Evolutionary conservation across 768 basidiomycete species (phyloP).

Genomic region (Pleurotus sapidus): DNA sequence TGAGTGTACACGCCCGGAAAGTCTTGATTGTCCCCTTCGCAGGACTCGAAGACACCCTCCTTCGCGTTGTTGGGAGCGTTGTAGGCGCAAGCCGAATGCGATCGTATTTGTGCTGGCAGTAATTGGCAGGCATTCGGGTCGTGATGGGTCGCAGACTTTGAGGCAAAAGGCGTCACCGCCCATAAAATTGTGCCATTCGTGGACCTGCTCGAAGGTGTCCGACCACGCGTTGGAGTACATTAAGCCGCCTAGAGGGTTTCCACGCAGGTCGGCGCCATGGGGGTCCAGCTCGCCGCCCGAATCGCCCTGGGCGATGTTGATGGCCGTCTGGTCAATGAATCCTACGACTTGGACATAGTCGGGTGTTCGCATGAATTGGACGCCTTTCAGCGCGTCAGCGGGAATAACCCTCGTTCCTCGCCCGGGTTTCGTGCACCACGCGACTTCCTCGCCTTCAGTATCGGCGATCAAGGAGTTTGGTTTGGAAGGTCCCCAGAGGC

Average conservation of each 20-base stretch:
- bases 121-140: conserved; percentile 34
- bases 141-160: conserved; percentile 54
- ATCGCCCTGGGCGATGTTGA: conserved; percentile 49
- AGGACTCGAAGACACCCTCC: conserved; percentile 34
- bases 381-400: conserved; percentile 48
- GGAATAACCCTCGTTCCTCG: conserved; percentile 67
- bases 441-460: conserved; percentile 58
- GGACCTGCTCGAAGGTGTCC: conserved; percentile 34
- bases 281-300: conserved; percentile 72
- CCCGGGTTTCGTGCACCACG: conserved; percentile 66
- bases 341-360: conserved; percentile 57
- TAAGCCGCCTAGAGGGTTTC: conserved; percentile 60
- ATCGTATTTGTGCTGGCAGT: conserved; percentile 60
- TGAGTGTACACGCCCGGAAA: conserved; percentile 8
- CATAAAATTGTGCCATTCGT: conserved; percentile 60
- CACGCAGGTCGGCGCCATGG: conserved; percentile 48
- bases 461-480: conserved; percentile 49
- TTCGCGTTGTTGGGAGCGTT: conserved; percentile 55
- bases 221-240: conserved; percentile 57
- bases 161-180: conserved; percentile 51
- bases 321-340: conserved; percentile 49
- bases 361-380: conserved; percentile 53
- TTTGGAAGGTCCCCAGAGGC: conserved; percentile 50
- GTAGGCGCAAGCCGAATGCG: conserved; percentile 59
- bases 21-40: conserved; percentile 29